phyloP scores from a whole-genome alignment of 371 early-diverging fungal genomes.

The Chytridium lagenaria region DNA sequence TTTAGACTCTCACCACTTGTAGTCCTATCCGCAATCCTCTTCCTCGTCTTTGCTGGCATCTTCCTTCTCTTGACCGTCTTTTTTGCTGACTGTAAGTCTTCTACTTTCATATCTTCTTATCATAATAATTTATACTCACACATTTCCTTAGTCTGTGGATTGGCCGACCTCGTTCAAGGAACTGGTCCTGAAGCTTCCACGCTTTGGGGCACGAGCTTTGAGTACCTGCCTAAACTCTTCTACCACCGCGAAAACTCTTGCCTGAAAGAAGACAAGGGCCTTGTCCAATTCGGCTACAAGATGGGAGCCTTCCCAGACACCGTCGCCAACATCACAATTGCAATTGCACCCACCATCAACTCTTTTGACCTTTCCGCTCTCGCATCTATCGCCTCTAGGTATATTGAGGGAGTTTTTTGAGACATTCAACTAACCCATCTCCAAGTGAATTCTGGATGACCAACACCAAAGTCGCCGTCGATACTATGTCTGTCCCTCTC shows the following conservation, averaged over 20 bases:
- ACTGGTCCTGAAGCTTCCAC: constrained; percentile 1
- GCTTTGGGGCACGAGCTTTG: neutral
- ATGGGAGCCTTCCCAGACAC: constrained; percentile 18
- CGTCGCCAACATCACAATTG: constrained; percentile 6
- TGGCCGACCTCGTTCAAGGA: neutral
- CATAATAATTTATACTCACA: neutral
- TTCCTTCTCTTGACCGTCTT: constrained; percentile 5
- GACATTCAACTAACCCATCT: too few relatives aligned
- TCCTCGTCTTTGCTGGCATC: neutral
- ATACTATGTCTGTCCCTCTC: neutral
- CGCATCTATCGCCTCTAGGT: neutral
- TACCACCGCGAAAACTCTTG: constrained; percentile 9
- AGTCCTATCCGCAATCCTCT: neutral
- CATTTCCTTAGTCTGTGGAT: constrained; percentile 2
- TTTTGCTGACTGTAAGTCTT: constrained; percentile 8
- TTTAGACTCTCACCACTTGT: neutral
- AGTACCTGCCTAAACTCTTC: constrained; percentile 2
- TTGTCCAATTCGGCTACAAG: constrained; percentile 12
- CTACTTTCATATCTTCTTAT: too few relatives aligned
- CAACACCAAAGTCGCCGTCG: neutral
- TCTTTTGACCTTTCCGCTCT: neutral
- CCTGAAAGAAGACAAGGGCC: constrained; percentile 2
- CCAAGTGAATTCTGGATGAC: constrained; percentile 7
- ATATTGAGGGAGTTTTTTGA: too few relatives aligned
- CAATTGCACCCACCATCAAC: neutral